These are phyloP conservation scores for Erythrobasidium yunnanense DNA, from an alignment of 768 basidiomycete genomes.

Conservation along the genomic window DNA sequence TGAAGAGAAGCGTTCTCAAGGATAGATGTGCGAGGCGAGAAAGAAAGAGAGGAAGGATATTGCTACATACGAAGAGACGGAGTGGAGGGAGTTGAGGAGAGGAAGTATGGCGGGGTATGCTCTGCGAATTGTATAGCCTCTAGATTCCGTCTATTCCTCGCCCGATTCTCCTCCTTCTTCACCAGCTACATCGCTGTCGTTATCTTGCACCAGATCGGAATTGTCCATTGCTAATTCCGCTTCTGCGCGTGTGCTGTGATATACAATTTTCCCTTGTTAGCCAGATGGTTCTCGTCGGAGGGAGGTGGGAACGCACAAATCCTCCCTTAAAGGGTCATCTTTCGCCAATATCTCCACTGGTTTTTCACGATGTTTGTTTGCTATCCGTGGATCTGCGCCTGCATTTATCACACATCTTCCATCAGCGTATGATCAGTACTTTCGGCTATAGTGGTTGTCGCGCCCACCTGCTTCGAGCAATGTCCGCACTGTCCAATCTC, in stretches of 20 bases:
- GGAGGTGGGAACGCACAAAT: background rate
- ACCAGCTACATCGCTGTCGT: slow-evolving; percentile 22
- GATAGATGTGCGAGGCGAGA: too few species aligned
- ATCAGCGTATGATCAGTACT: background rate
- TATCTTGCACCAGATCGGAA: slow-evolving; percentile 17
- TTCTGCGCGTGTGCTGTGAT: slow-evolving; percentile 2
- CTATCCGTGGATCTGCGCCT: slow-evolving; percentile 23
- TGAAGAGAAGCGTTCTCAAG: too few species aligned
- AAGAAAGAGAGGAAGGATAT: too few species aligned
- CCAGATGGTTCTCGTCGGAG: background rate
- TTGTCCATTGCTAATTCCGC: slow-evolving; percentile 20
- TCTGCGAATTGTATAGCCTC: too few species aligned
- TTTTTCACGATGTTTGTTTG: slow-evolving; percentile 15
- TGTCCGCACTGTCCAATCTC: slow-evolving; percentile 52
- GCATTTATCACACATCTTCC: background rate
- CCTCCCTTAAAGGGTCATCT: background rate
- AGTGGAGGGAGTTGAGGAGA: too few species aligned
- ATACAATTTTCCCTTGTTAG: background rate
- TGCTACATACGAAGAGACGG: too few species aligned
- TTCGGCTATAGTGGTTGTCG: background rate
- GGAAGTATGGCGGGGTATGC: too few species aligned
- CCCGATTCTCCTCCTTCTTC: slow-evolving; percentile 21
- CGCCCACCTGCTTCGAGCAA: slow-evolving; percentile 62
- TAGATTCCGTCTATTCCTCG: too few species aligned
- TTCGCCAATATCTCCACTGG: slow-evolving; percentile 15